phyloP scores from a whole-genome alignment of 345 rosid genomes.

The Luvunga scandens region DNA sequence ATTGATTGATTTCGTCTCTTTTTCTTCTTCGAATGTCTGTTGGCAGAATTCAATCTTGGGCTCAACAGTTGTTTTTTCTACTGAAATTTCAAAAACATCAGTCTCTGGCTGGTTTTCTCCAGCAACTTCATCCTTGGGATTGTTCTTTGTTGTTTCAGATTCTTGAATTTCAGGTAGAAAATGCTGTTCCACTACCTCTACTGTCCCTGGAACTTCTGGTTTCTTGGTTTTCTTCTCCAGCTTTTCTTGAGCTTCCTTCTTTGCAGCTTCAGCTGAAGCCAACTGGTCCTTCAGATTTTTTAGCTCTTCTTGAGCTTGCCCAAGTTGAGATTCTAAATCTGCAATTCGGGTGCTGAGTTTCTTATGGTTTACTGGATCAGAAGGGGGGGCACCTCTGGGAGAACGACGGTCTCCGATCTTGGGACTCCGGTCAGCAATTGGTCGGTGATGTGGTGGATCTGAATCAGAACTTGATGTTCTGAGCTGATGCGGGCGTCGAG shows the following conservation, averaged over 20 bases:
- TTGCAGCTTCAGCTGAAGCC: constrained; percentile 80
- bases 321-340: constrained; percentile 84
- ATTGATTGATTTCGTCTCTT: constrained; percentile 22
- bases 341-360: constrained; percentile 84
- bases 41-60: constrained; percentile 21
- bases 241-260: constrained; percentile 65
- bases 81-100: constrained; percentile 70
- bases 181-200: constrained; percentile 17
- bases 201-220: constrained; percentile 18
- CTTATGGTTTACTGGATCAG: constrained; percentile 63
- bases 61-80: constrained; percentile 40
- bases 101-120: constrained; percentile 52
- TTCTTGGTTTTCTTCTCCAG: constrained; percentile 57
- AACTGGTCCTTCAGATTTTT: constrained; percentile 73
- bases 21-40: constrained; percentile 16
- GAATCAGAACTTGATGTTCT: constrained; percentile 62
- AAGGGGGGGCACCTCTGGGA: constrained; percentile 63
- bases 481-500: constrained; percentile 49
- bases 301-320: constrained; percentile 90
- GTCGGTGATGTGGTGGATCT: constrained; percentile 46
- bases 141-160: constrained; percentile 20
- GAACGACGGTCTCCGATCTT: constrained; percentile 74
- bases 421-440: constrained; percentile 59
- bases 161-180: constrained; percentile 25
- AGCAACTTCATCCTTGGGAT: constrained; percentile 28